Evolutionary conservation across 2,329 filamentous ascomycete genomes (phyloP), one percentile per base, ranked within the genome.

Genomic region (Sporothrix schenckii): DNA sequence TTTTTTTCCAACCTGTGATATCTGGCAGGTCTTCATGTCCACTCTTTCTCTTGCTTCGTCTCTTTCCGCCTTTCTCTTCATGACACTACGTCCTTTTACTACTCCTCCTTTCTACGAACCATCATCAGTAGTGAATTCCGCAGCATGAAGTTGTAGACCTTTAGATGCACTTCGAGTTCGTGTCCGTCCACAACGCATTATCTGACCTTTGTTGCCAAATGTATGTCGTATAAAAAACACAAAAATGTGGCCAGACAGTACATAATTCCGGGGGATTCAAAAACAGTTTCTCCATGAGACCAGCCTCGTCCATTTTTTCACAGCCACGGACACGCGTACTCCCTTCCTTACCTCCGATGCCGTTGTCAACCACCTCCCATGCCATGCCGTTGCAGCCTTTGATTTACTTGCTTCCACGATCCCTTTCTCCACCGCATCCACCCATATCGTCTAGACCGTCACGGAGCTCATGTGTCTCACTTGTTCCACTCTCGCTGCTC

Each of bases 1-100:
- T 63, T 63, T 61, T 63, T 63, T 61, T 61, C 16, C 11, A 3
- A 53, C n/a, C n/a, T n/a, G n/a, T n/a, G 54, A 47, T 10, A n/a
- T 3, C 27, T 44, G n/a, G 24, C 39, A 34, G 19, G 11, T 27
- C 11, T 34, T 1, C 34, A 7, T 34, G 34, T 7, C 34, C 34
- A 34, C 34, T 63, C 7, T 49, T 54, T 54, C 54, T 53, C 47
- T 39, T 39, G 54, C n/a, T 50, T 49, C 47, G 0, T 16, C 44
- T 47, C 44, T 1, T 16, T 19, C 44, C 41, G 41, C 19, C 3
- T 19, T 5, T 16, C 44, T 49, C 44, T 47, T 47, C 41, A 47
- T 47, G 41, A 47, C 41, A 9, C 14, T 47, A 11, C 41, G 11
- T 47, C 41, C 14, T 47, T 16, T 30, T 5, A 30, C 27, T 14